A percentile compares a stretch with the other conserved stretches of the same genome.
Conservation (phyloP, 805 yeast species). For the Zygosaccharomyces bisporus region DNA sequence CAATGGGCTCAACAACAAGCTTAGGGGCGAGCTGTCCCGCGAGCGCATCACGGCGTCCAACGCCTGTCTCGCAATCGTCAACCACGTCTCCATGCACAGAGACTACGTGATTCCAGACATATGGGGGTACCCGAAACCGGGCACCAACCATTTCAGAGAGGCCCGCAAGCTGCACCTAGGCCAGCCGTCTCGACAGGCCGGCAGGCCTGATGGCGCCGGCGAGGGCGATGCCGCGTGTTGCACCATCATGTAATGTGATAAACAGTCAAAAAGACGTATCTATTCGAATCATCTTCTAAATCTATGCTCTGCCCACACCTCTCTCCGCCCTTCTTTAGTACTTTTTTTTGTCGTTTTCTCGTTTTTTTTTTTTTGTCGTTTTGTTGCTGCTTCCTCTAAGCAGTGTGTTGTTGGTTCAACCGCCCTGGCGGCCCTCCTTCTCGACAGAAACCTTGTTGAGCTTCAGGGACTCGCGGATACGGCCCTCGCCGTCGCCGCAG, state of each 20-base stretch:
- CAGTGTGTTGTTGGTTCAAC: slow-evolving; percentile 21
- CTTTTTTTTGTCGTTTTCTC: neutral
- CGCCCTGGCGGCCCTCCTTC: slow-evolving; percentile 46
- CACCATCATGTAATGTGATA: neutral
- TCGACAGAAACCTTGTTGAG: slow-evolving; percentile 40
- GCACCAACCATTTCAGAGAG: slow-evolving; percentile 39
- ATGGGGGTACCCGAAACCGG: slow-evolving; percentile 40
- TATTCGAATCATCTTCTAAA: too few relatives aligned
- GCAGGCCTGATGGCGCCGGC: neutral
- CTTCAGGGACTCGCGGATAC: slow-evolving; percentile 20
- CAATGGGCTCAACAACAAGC: slow-evolving; percentile 50
- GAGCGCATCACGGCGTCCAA: slow-evolving; percentile 64
- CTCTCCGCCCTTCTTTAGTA: too few relatives aligned
- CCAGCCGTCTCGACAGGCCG: slow-evolving; percentile 2
- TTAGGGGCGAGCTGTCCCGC: slow-evolving; percentile 48
- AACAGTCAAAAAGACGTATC: too few relatives aligned
- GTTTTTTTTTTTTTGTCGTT: neutral
- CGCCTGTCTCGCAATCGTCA: slow-evolving; percentile 48
- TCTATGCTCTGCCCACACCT: too few relatives aligned
- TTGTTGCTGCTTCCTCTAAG: neutral
- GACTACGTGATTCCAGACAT: slow-evolving; percentile 41
- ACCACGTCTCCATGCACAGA: slow-evolving; percentile 35
- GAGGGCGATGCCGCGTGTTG: slow-evolving; percentile 1
- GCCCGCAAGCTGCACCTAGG: slow-evolving; percentile 14
- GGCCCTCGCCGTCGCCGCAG: slow-evolving; percentile 72